Percentiles rank a stretch among this genome's conserved stretches.
phyloP scores from a whole-genome alignment of 768 basidiomycete genomes.

The Lepiota venenata region DNA sequence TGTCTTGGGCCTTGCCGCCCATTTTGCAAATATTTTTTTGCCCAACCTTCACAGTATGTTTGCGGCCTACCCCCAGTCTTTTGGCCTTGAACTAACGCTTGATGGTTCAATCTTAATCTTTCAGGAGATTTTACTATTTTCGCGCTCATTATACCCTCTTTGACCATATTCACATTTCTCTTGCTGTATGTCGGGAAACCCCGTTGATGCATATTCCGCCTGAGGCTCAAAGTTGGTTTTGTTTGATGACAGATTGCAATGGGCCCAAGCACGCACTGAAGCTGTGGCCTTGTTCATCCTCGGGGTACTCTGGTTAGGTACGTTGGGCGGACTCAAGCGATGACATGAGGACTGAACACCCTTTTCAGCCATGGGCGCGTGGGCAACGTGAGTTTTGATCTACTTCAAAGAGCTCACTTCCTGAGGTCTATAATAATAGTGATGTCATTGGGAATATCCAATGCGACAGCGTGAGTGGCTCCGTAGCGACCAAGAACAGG shows the following conservation, averaged over 20 bases:
- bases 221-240: neutral
- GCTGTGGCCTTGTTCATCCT: constrained; percentile 50
- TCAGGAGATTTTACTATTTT: constrained; percentile 72
- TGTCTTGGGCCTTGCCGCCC: constrained; percentile 65
- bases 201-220: neutral
- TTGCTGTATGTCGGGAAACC: constrained; percentile 41
- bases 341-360: neutral
- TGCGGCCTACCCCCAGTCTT: neutral
- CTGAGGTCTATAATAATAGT: constrained; percentile 29
- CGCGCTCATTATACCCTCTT: constrained; percentile 58
- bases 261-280: constrained; percentile 67
- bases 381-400: constrained; percentile 53
- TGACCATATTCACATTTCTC: constrained; percentile 62
- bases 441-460: constrained; percentile 68
- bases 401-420: neutral
- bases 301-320: constrained; percentile 68
- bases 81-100: neutral
- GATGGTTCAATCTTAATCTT: neutral
- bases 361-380: constrained; percentile 65
- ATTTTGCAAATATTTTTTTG: constrained; percentile 66
- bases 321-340: constrained; percentile 20
- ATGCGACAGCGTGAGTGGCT: constrained; percentile 48
- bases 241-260: constrained; percentile 51
- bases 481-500: constrained; percentile 50
- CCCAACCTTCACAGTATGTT: constrained; percentile 60